phyloP scores from a whole-genome alignment of 257 asterid genomes.

The Dorcoceras hygrometricum region DNA sequence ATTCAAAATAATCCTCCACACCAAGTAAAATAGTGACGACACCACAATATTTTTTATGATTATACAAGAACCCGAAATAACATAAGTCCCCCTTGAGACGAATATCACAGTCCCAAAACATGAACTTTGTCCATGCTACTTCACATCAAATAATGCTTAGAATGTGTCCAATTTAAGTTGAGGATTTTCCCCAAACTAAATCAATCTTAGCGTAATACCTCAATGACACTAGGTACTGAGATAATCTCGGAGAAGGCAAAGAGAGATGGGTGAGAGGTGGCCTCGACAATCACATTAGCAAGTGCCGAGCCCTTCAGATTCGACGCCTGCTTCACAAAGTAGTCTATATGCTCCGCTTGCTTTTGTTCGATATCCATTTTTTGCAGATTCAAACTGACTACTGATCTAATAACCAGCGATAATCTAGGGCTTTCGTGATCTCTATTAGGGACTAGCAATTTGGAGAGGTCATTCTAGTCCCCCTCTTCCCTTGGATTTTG shows the following conservation, averaged over 20 bases:
- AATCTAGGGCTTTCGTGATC: background rate
- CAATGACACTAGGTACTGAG: conserved; percentile 50
- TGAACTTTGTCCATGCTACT: no score
- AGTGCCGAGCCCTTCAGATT: conserved; percentile 53
- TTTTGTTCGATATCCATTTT: conserved; percentile 81
- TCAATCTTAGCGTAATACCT: conserved; percentile 39
- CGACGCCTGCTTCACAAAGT: conserved; percentile 75
- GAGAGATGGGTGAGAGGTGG: conserved; percentile 91
- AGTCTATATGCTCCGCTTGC: conserved; percentile 84
- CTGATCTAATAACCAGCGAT: conserved; percentile 10
- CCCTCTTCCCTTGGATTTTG: background rate
- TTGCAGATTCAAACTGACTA: conserved; percentile 21
- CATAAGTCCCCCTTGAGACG: no score
- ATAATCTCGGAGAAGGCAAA: conserved; percentile 98
- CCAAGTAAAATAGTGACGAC: no score
- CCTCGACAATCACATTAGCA: conserved; percentile 57
- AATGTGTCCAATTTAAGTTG: no score
- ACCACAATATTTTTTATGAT: no score
- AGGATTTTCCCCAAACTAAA: background rate
- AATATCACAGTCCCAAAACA: no score
- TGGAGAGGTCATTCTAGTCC: background rate
- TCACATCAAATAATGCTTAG: no score
- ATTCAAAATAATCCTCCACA: no score
- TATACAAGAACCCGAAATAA: no score
- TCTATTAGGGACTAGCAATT: background rate